Percentiles rank a stretch among this genome's conserved stretches.
Conservation (phyloP, 2,329 filamentous ascomycete genomes). For the Xylariaceae sp. region DNA sequence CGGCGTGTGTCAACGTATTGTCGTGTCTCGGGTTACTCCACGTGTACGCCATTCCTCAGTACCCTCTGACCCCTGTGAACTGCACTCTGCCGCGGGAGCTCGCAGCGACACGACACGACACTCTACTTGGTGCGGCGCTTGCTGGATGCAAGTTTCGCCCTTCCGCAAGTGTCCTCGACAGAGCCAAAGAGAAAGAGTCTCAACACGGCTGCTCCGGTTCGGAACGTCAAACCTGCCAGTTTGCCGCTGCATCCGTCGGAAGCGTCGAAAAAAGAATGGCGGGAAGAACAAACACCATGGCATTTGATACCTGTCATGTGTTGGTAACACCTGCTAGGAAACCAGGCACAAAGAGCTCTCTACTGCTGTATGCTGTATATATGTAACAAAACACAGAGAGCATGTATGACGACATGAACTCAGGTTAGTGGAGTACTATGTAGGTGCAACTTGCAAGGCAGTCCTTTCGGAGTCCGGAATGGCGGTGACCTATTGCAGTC, state of each 20-base stretch:
- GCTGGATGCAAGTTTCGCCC: too few relatives aligned
- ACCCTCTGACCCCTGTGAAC: slow-evolving; percentile 1
- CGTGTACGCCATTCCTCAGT: slow-evolving; percentile 14
- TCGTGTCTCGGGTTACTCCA: slow-evolving; percentile 16
- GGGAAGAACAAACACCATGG: slow-evolving; percentile 4
- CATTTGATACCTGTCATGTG: neutral
- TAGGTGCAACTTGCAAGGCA: neutral
- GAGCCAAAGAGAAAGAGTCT: too few relatives aligned
- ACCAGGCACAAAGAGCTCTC: neutral
- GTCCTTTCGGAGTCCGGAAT: slow-evolving; percentile 22
- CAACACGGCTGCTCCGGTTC: neutral
- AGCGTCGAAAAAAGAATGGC: neutral
- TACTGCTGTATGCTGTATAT: too few relatives aligned
- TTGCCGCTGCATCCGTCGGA: slow-evolving; percentile 9
- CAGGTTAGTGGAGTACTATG: neutral
- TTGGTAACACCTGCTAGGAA: too few relatives aligned
- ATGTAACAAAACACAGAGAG: neutral
- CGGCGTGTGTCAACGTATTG: slow-evolving; percentile 7
- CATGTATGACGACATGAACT: neutral
- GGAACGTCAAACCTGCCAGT: neutral
- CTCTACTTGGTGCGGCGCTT: too few relatives aligned
- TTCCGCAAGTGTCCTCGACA: too few relatives aligned
- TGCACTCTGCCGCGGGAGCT: slow-evolving; percentile 5
- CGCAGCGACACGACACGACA: slow-evolving; percentile 6
- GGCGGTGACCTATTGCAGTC: slow-evolving; percentile 12